Conservation (phyloP, 2,329 filamentous ascomycete genomes). For the Cladosporium velox region DNA sequence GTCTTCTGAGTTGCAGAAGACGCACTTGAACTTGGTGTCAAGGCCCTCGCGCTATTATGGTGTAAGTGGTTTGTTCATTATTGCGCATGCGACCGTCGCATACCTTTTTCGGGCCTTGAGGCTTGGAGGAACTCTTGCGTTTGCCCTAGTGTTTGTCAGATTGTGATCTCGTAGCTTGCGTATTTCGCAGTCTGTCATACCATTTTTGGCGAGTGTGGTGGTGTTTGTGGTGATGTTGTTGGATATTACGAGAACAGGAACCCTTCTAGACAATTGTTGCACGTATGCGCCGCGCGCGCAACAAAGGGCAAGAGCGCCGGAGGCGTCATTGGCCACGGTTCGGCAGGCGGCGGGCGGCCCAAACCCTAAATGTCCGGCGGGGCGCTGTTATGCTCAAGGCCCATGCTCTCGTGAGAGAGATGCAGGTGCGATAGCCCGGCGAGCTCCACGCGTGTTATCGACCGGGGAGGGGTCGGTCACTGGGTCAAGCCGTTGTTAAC, state of each 20-base stretch:
- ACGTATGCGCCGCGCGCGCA: slow-evolving; percentile 4
- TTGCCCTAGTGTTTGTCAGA: slow-evolving; percentile 65
- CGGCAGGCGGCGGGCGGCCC: neutral
- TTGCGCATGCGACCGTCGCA: slow-evolving; percentile 17
- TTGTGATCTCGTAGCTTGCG: neutral
- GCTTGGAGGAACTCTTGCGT: slow-evolving; percentile 84
- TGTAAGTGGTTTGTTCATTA: neutral
- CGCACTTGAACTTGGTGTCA: slow-evolving; percentile 85
- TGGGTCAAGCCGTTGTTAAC: neutral
- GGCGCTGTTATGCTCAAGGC: neutral
- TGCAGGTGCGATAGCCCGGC: slow-evolving; percentile 1
- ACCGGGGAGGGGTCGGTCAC: slow-evolving; percentile 5
- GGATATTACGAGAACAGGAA: neutral
- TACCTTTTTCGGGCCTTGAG: slow-evolving; percentile 80
- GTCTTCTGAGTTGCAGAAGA: slow-evolving; percentile 98
- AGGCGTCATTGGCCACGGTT: neutral
- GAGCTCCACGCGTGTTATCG: slow-evolving; percentile 11
- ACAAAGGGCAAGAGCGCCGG: neutral
- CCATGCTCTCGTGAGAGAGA: neutral
- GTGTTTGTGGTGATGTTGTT: neutral
- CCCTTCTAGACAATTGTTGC: neutral
- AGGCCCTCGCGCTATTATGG: slow-evolving; percentile 60
- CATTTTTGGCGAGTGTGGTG: slow-evolving; percentile 4
- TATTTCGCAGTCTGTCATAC: neutral
- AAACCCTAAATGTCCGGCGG: neutral